Evolutionary conservation across 495 filamentous ascomycete species (phyloP).

Genomic region (Penicillium taxi): DNA sequence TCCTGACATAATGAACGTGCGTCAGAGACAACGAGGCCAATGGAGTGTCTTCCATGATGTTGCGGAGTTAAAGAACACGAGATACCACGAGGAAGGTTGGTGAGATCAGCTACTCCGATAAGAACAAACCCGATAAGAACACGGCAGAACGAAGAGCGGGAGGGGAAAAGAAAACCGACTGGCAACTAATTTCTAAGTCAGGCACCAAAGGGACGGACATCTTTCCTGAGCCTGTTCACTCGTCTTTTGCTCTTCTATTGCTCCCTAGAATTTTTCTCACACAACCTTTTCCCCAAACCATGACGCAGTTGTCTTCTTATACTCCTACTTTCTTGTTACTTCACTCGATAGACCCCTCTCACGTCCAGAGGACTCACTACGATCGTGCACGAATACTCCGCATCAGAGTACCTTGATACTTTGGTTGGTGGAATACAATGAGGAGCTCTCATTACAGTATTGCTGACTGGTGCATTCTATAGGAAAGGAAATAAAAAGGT

Average conservation of each 20-base stretch:
- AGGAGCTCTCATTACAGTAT: background rate
- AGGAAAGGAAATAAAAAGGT: too few species aligned
- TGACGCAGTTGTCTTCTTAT: slow-evolving; percentile 34
- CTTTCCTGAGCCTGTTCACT: too few species aligned
- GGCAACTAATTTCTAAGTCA: slow-evolving; percentile 7
- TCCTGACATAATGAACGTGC: slow-evolving; percentile 89
- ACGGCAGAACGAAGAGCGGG: slow-evolving; percentile 19
- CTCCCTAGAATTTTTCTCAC: slow-evolving; percentile 3
- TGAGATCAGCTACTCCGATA: slow-evolving; percentile 16
- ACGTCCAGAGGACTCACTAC: slow-evolving; percentile 7
- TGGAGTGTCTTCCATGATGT: slow-evolving; percentile 55
- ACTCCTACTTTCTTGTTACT: slow-evolving; percentile 25
- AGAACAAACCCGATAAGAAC: slow-evolving; percentile 9
- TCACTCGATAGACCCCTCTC: slow-evolving; percentile 24
- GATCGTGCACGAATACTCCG: slow-evolving; percentile 11
- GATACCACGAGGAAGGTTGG: background rate
- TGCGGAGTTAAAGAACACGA: background rate
- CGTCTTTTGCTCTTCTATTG: slow-evolving; percentile 9
- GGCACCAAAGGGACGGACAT: slow-evolving; percentile 14
- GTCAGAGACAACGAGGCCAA: slow-evolving; percentile 88
- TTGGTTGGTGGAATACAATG: background rate
- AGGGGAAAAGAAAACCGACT: background rate
- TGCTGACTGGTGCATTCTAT: slow-evolving; percentile 11
- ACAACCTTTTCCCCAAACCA: slow-evolving; percentile 24
- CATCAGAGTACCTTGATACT: slow-evolving; percentile 11